These are phyloP conservation scores for Leonotis leonurus DNA, from an alignment of 257 asterid species.

Conservation along the genomic window DNA sequence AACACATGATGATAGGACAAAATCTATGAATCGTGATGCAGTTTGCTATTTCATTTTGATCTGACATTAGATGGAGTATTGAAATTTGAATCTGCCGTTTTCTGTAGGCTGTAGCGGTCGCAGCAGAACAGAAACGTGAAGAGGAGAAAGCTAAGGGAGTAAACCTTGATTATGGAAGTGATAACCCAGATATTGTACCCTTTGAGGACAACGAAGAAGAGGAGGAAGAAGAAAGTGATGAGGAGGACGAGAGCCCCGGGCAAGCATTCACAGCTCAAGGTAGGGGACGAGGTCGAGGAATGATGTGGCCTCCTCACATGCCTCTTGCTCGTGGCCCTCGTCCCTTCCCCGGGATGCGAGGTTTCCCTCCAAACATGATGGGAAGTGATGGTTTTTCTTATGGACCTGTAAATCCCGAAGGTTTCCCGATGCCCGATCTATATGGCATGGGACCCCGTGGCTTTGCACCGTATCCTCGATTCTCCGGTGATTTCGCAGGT, in stretches of 20 bases:
- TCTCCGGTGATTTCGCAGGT: slow-evolving; percentile 64
- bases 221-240: slow-evolving; percentile 85
- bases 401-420: slow-evolving; percentile 55
- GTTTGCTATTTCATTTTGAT: not conserved
- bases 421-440: slow-evolving; percentile 70
- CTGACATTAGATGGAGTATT: slow-evolving; percentile 6
- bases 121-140: slow-evolving; percentile 77
- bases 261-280: slow-evolving; percentile 48
- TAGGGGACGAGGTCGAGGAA: slow-evolving; percentile 87
- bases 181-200: slow-evolving; percentile 74
- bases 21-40: not conserved
- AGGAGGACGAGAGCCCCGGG: slow-evolving; percentile 60
- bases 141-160: slow-evolving; percentile 85
- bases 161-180: slow-evolving; percentile 47
- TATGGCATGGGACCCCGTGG: slow-evolving; percentile 77
- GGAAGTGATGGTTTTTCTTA: slow-evolving; percentile 72
- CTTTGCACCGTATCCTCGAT: slow-evolving; percentile 74
- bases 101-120: slow-evolving; percentile 55
- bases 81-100: slow-evolving; percentile 5
- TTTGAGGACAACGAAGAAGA: slow-evolving; percentile 91
- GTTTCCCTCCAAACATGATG: slow-evolving; percentile 73
- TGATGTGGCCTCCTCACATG: slow-evolving; percentile 84
- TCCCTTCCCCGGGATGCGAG: slow-evolving; percentile 63
- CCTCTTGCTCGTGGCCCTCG: slow-evolving; percentile 62
- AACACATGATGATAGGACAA: not conserved